Conservation (phyloP, 2,329 filamentous ascomycete species). For the Herpotrichia juniperi region DNA sequence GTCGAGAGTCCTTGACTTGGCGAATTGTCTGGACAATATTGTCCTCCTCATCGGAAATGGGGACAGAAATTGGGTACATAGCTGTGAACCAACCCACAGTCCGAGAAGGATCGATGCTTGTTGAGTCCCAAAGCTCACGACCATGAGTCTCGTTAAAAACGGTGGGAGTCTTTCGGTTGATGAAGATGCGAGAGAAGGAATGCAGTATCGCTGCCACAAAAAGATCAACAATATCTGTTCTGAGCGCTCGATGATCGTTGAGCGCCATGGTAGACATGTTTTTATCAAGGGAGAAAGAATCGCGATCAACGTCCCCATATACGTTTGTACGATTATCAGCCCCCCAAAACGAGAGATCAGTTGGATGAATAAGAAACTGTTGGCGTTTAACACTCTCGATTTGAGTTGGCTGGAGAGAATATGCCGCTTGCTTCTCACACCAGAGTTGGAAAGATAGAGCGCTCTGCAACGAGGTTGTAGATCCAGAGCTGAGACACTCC, state of each 20-base stretch:
- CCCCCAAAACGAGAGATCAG: slow-evolving; percentile 37
- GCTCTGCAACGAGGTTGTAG: slow-evolving; percentile 18
- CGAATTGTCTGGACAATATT: slow-evolving; percentile 60
- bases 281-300: slow-evolving; percentile 30
- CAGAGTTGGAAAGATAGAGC: slow-evolving; percentile 38
- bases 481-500: slow-evolving; percentile 28
- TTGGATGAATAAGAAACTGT: slow-evolving; percentile 19
- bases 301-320: slow-evolving; percentile 37
- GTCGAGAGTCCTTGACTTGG: slow-evolving; percentile 60
- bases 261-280: slow-evolving; percentile 27
- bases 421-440: slow-evolving; percentile 29
- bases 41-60: slow-evolving; percentile 52
- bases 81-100: slow-evolving; percentile 68
- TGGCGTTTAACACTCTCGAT: slow-evolving; percentile 15
- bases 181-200: slow-evolving; percentile 63
- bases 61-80: slow-evolving; percentile 57
- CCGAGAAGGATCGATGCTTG: slow-evolving; percentile 58
- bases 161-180: slow-evolving; percentile 57
- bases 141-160: slow-evolving; percentile 53
- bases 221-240: slow-evolving; percentile 61
- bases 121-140: slow-evolving; percentile 48
- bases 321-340: slow-evolving; percentile 32
- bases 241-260: slow-evolving; percentile 50
- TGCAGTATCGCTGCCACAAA: slow-evolving; percentile 61
- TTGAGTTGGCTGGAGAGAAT: slow-evolving; percentile 20